Conservation (phyloP, 202 grass and related monocot species). For the Zoysia matrella region DNA sequence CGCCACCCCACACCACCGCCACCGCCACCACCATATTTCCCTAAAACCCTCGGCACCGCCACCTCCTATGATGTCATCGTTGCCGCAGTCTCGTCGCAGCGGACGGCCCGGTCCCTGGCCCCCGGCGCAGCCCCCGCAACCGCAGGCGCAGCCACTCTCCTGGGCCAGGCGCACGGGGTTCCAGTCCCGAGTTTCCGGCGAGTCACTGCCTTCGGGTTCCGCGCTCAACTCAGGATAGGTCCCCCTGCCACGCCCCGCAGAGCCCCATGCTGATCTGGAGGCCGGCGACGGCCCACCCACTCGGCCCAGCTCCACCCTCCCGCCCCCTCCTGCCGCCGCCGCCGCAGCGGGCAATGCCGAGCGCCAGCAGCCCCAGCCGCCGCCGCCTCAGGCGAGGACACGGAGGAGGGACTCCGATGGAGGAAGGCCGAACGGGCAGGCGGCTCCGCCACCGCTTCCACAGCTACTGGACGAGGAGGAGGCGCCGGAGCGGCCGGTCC, state of each 20-base stretch:
- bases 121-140: background rate
- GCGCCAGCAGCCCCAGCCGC: slow-evolving; percentile 1
- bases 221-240: slow-evolving; percentile 65
- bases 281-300: slow-evolving; percentile 41
- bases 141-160: slow-evolving; percentile 66
- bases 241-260: slow-evolving; percentile 56
- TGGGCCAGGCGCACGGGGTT: slow-evolving; percentile 93
- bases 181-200: slow-evolving; percentile 65
- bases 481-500: slow-evolving; percentile 47
- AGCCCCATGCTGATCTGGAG: slow-evolving; percentile 78
- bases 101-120: too few relatives aligned
- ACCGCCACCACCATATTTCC: background rate
- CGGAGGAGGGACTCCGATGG: too few relatives aligned
- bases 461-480: slow-evolving; percentile 56
- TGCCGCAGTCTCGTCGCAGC: too few relatives aligned
- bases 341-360: slow-evolving; percentile 38
- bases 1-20: slow-evolving; percentile 13
- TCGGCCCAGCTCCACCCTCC: slow-evolving; percentile 44
- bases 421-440: slow-evolving; percentile 33
- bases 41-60: too few relatives aligned
- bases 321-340: slow-evolving; percentile 52
- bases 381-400: slow-evolving; percentile 39
- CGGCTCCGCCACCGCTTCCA: slow-evolving; percentile 54
- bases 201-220: slow-evolving; percentile 54
- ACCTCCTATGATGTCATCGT: too few relatives aligned